A percentile compares a stretch with the other conserved stretches of the same genome.
phyloP scores from a whole-genome alignment of 164 flowering plant genomes.

The Stephania japonica region DNA sequence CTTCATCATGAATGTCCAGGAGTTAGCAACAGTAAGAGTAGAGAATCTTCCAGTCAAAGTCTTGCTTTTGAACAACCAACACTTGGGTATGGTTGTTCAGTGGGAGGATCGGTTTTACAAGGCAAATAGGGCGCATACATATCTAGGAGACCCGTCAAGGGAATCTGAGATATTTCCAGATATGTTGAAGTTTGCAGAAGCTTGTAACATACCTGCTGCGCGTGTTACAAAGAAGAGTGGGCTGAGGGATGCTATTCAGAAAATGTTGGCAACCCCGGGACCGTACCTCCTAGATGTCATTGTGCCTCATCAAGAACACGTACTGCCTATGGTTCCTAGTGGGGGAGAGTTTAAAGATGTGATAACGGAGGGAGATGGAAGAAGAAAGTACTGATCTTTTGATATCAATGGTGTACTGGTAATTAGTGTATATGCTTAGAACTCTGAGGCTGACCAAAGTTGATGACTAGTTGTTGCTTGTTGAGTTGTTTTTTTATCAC shows the following conservation, averaged over 20 bases:
- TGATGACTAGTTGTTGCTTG: neutral
- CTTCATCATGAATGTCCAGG: constrained; percentile 61
- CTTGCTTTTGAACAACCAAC: constrained; percentile 53
- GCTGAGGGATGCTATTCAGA: constrained; percentile 48
- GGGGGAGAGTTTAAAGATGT: constrained; percentile 65
- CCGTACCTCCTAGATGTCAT: constrained; percentile 67
- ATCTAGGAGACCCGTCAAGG: constrained; percentile 51
- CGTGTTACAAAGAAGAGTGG: constrained; percentile 46
- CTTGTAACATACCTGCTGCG: constrained; percentile 56
- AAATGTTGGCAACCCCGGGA: constrained; percentile 67
- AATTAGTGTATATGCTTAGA: neutral
- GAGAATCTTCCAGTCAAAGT: constrained; percentile 56
- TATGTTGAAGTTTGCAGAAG: constrained; percentile 61
- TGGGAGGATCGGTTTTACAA: constrained; percentile 70
- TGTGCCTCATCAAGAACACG: constrained; percentile 77
- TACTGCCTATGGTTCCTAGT: constrained; percentile 68
- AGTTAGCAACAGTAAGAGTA: constrained; percentile 45
- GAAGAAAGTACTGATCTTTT: constrained; percentile 29
- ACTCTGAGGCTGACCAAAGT: neutral
- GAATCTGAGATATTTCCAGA: constrained; percentile 56
- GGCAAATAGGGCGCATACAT: constrained; percentile 66
- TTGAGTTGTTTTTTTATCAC: neutral
- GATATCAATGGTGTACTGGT: neutral
- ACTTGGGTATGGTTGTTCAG: constrained; percentile 62
- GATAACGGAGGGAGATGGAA: constrained; percentile 60